Evolutionary conservation across 2,329 filamentous ascomycete genomes (phyloP).

Genomic region (Waltergamsia citrina): DNA sequence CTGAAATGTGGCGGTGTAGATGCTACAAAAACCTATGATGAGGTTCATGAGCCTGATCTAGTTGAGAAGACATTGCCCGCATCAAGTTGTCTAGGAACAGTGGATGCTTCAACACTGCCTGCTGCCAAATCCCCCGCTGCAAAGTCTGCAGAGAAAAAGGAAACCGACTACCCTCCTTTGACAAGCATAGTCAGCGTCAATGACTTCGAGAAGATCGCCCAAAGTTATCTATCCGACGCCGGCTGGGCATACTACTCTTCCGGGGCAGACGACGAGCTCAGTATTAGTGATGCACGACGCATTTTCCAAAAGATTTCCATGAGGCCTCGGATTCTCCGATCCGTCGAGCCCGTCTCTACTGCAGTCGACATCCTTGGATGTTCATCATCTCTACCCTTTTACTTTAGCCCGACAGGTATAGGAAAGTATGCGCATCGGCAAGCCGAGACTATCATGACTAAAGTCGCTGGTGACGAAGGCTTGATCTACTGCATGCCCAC

Average conservation of each 20-base stretch:
- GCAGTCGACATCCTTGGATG: constrained; percentile 41
- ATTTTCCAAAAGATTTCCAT: constrained; percentile 45
- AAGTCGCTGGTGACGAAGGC: constrained; percentile 43
- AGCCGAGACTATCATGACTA: constrained; percentile 30
- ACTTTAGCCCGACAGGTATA: constrained; percentile 52
- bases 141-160: too few species aligned
- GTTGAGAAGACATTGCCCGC: not conserved
- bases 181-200: constrained; percentile 21
- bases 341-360: constrained; percentile 40
- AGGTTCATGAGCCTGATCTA: constrained; percentile 1
- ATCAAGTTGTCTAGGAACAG: not conserved
- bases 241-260: constrained; percentile 59
- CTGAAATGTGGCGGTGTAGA: not conserved
- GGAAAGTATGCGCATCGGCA: constrained; percentile 48
- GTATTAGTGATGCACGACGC: constrained; percentile 41
- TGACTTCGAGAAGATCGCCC: constrained; percentile 47
- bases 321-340: constrained; percentile 42
- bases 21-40: not conserved
- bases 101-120: not conserved
- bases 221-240: constrained; percentile 41
- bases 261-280: constrained; percentile 45
- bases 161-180: too few species aligned
- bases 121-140: not conserved
- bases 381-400: constrained; percentile 41
- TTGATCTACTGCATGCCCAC: constrained; percentile 42